Conservation (phyloP, 495 filamentous ascomycete genomes). For the Penicillium dipodomyicola region DNA sequence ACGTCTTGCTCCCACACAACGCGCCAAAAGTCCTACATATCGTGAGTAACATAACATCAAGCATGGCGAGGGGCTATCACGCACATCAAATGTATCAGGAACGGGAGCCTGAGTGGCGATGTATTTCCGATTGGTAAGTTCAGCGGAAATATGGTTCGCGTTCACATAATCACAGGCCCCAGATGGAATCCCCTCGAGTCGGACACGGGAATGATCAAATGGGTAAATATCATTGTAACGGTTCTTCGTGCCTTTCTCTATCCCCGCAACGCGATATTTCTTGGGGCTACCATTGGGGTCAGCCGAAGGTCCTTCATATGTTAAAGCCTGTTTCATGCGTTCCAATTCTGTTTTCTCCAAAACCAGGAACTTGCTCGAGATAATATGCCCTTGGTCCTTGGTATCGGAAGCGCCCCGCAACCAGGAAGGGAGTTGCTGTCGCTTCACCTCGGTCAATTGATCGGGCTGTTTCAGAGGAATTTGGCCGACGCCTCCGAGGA, state of each 20-base stretch:
- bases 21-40: conserved; percentile 90
- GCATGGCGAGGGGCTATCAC: conserved; percentile 28
- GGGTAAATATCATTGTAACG: conserved; percentile 97
- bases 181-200: conserved; percentile 63
- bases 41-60: conserved; percentile 37
- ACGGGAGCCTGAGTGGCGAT: conserved; percentile 95
- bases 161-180: conserved; percentile 94
- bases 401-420: conserved; percentile 63
- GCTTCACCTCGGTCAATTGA: conserved; percentile 44
- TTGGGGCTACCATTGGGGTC: conserved; percentile 32
- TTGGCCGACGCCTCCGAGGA: conserved; percentile 91
- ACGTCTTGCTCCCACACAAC: conserved; percentile 96
- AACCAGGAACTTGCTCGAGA: conserved; percentile 77
- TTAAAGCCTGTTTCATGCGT: conserved; percentile 88
- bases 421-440: conserved; percentile 67
- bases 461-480: conserved; percentile 72
- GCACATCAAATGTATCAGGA: conserved; percentile 86
- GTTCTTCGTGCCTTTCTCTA: conserved; percentile 94
- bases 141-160: conserved; percentile 78
- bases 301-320: conserved; percentile 56
- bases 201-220: conserved; percentile 90
- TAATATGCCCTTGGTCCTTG: conserved; percentile 69
- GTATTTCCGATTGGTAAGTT: conserved; percentile 79
- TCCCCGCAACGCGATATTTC: conserved; percentile 69
- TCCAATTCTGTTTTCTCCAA: conserved; percentile 84